Conservation (phyloP, 2,329 filamentous ascomycete genomes). For the Metarhizium brunneum region DNA sequence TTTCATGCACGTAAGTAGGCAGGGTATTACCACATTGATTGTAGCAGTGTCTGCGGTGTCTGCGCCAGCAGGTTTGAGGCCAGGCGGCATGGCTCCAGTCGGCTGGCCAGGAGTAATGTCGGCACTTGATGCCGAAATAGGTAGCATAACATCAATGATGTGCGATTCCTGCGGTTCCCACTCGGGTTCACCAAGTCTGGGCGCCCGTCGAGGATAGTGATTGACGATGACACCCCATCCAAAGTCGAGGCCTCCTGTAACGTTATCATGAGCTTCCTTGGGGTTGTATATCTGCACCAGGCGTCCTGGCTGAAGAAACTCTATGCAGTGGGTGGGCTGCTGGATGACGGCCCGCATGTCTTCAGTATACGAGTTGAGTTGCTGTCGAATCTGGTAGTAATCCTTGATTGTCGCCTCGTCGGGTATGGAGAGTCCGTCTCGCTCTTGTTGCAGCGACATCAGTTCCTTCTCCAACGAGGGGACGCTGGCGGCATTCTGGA, state of each 20-base stretch:
- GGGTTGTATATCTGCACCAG: conserved; percentile 77
- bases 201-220: conserved; percentile 53
- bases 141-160: conserved; percentile 74
- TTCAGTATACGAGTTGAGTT: conserved; percentile 71
- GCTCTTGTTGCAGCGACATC: conserved; percentile 65
- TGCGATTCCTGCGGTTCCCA: conserved; percentile 67
- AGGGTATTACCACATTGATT: conserved; percentile 50
- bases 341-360: conserved; percentile 91
- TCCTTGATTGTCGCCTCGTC: conserved; percentile 87
- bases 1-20: conserved; percentile 77
- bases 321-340: conserved; percentile 76
- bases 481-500: conserved; percentile 88
- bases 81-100: conserved; percentile 45
- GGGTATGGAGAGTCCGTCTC: conserved; percentile 63
- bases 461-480: conserved; percentile 76
- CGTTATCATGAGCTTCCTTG: conserved; percentile 32
- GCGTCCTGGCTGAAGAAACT: conserved; percentile 81
- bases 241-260: conserved; percentile 52
- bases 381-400: conserved; percentile 83
- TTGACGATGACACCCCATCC: conserved; percentile 90
- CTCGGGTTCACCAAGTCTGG: conserved; percentile 59
- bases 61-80: conserved; percentile 34
- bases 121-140: conserved; percentile 41
- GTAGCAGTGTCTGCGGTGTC: conserved; percentile 21
- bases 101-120: conserved; percentile 30